Conservation (phyloP, 257 asterid species). For the Rhazya stricta region DNA sequence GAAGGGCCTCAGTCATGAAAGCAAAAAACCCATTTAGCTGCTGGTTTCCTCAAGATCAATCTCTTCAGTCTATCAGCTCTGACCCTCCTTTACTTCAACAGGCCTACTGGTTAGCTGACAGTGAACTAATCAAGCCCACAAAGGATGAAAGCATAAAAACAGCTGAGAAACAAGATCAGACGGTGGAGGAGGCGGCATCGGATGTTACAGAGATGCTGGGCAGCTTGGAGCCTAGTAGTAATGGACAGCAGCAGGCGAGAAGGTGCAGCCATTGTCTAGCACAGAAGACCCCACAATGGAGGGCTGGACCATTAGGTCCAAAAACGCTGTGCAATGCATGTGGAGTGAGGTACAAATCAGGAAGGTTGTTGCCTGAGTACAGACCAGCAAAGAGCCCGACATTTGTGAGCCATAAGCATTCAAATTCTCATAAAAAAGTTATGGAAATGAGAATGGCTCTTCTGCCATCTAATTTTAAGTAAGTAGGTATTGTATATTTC, state of each 20-base stretch:
- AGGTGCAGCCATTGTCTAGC: slow-evolving; percentile 53
- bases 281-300: slow-evolving; percentile 61
- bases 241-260: neutral
- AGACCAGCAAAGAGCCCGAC: slow-evolving; percentile 66
- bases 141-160: neutral
- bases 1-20: neutral
- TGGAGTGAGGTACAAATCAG: slow-evolving; percentile 58
- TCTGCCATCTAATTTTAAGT: neutral
- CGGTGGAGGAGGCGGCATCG: neutral
- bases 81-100: neutral
- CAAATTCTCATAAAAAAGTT: slow-evolving; percentile 64
- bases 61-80: neutral
- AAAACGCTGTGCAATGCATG: slow-evolving; percentile 64
- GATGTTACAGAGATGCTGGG: too few relatives aligned
- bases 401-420: slow-evolving; percentile 48
- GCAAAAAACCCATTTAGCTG: neutral
- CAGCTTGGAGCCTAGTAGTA: neutral
- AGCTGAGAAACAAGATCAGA: neutral
- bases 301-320: slow-evolving; percentile 65
- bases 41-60: neutral
- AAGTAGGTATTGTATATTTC: neutral
- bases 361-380: slow-evolving; percentile 52
- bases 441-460: slow-evolving; percentile 41
- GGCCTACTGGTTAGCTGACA: slow-evolving; percentile 4
- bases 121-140: neutral